Evolutionary conservation across 805 yeast species (phyloP), one percentile per base, ranked within the genome.

Genomic region (Candida mattraensis): DNA sequence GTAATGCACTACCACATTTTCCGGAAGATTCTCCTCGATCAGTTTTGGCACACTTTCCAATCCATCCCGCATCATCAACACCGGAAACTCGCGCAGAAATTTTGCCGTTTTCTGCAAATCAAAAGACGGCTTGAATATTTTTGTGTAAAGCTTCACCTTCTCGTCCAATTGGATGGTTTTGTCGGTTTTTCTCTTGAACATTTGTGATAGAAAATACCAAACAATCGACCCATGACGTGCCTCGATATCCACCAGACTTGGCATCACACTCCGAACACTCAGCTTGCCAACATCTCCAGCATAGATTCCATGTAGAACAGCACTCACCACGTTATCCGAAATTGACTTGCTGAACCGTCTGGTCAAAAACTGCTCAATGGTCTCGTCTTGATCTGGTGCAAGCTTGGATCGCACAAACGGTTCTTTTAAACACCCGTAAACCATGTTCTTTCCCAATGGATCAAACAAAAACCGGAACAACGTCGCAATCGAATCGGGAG

Each of bases 291-390:
- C 69, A 58, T 89, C 95, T n/a, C 87, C 93, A 1, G 95, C 96
- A 58, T 88, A 91, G 1, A 93, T 79, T 0, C 99, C 99, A 53
- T 88, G 87, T 56, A 83, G 67, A 4, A 88, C 63, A 0, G 96
- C 98, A 59, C 95, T 84, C 14, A 84, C 61, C 10, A 91, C 61
- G 33, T 85, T 80, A 39, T 63, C 64, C 3, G 72, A 65, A n/a
- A 63, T 14, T 7, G 67, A 64, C 7, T 67, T 65, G 3, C 89
- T 89, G 54, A 88, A 81, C 42, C 96, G 62, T 45, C 97, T 66
- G 2, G 64, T 53, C 22, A 89, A 56, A 51, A 87, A 87, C 3
- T 72, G 64, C 28, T 75, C 80, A 1, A 91, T 78, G 7, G 83
- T 69, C 61, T 88, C 96, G 54, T 89, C 97, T 5, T 61, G 48